Evolutionary conservation across 2,329 filamentous ascomycete genomes (phyloP), one percentile per base, ranked within the genome.

Genomic region (Epichloe bromicola): DNA sequence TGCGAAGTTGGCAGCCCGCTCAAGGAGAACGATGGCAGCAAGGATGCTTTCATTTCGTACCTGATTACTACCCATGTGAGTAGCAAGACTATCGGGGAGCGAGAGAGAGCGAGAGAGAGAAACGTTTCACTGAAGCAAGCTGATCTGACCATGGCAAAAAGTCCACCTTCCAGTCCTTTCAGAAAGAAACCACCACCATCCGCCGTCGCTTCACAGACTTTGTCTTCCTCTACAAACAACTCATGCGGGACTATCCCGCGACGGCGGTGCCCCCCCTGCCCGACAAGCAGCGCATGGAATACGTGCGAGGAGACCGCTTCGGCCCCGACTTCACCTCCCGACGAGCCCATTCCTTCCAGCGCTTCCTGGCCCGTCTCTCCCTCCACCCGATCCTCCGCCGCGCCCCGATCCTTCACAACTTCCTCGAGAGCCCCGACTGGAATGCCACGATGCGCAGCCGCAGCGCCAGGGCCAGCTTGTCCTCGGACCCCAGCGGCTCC

Each of bases 281-380:
- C 49, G 93, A 97, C 70, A 98, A 97, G 75, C 91, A 97, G 74
- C 94, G 94, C 70, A 95, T 98, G 87, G 89, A 95, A 64, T 97
- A 97, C 64, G 93, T 97, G 48, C 86, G 90, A 37, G 93, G 93
- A 59, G 91, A 97, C 72, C 85, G 93, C 56, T 98, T 98, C 68
- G 89, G 90, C 8, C 70, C 84, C 47, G 93, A 97, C 69, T 98
- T 98, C 66, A 98, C 89, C 36, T 76, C 82, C 44, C 83, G 93
- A 36, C 82, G 93, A 58, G 89, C 88, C 48, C 86, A 90, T 73
- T 96, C 90, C 3, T 76, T 98, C 49, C 85, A 94, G 68, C 86
- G 93, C 49, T 98, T 98, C 65, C 77, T 98, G 44, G 81, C 85
- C 61, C 86, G 93, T 4, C 74, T 96, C 51, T 82, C 90, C 3